Conservation (phyloP, 2,329 filamentous ascomycete species). For the Pleomassaria siparia region DNA sequence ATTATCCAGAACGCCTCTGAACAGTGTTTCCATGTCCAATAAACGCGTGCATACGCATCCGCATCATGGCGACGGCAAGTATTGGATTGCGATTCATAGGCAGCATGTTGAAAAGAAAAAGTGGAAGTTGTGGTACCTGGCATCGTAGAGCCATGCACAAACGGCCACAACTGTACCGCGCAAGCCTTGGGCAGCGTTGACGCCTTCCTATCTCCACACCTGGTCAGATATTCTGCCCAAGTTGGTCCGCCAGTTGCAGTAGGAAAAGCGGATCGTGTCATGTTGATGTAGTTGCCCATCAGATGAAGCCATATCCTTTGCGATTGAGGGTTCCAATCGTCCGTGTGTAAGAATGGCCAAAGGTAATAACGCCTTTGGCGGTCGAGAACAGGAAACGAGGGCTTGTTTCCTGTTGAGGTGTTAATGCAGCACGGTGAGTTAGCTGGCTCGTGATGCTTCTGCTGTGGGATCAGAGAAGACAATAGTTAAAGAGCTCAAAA, state of each 20-base stretch:
- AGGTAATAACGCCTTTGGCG: constrained; percentile 39
- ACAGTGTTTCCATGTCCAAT: constrained; percentile 49
- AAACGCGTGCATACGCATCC: constrained; percentile 42
- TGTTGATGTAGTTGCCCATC: constrained; percentile 53
- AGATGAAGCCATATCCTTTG: constrained; percentile 58
- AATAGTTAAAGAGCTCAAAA: too few species aligned
- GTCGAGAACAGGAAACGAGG: background rate
- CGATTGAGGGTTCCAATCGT: constrained; percentile 55
- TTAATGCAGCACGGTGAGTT: too few species aligned
- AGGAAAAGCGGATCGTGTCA: constrained; percentile 48
- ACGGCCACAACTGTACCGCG: constrained; percentile 56
- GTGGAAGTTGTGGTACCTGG: constrained; percentile 51
- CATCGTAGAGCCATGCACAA: constrained; percentile 55
- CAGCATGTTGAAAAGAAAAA: constrained; percentile 56
- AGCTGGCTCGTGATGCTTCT: too few species aligned
- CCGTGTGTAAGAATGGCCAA: constrained; percentile 56
- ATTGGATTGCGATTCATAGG: constrained; percentile 55
- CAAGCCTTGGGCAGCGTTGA: constrained; percentile 47
- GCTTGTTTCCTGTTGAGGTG: background rate
- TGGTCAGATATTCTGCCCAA: constrained; percentile 57
- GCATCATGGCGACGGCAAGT: constrained; percentile 34
- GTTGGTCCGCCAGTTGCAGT: constrained; percentile 58
- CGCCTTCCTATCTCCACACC: constrained; percentile 50
- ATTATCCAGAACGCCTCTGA: constrained; percentile 48
- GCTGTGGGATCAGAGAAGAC: too few species aligned